These are phyloP conservation scores for Endoconidiophora laricicola DNA, from an alignment of 2,329 filamentous ascomycete genomes.

Conservation along the genomic window DNA sequence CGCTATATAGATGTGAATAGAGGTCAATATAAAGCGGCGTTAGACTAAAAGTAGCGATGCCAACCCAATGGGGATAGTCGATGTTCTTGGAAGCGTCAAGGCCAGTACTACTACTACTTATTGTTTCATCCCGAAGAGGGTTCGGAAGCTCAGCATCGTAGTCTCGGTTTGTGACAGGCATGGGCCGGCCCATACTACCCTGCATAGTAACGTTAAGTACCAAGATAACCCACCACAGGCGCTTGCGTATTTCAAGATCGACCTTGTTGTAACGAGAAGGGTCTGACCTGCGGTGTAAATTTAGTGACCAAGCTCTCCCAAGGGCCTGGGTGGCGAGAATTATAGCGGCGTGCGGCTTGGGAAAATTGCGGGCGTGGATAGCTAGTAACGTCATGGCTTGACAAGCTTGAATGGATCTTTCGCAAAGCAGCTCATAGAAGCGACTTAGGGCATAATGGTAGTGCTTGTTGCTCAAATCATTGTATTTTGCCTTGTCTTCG, in stretches of 20 bases:
- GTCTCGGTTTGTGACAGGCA: conserved; percentile 56
- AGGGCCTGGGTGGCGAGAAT: conserved; percentile 49
- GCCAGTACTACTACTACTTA: conserved; percentile 42
- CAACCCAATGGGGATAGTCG: conserved; percentile 47
- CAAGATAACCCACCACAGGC: conserved; percentile 60
- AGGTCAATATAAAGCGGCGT: conserved; percentile 54
- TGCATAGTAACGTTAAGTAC: conserved; percentile 50
- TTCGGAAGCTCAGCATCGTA: conserved; percentile 66
- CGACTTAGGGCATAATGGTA: conserved; percentile 60
- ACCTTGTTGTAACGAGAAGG: conserved; percentile 31
- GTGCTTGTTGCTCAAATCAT: conserved; percentile 55
- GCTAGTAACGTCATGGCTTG: conserved; percentile 61
- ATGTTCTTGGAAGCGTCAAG: conserved; percentile 29
- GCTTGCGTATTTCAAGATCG: conserved; percentile 59
- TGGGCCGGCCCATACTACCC: conserved; percentile 60
- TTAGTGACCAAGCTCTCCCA: conserved; percentile 54
- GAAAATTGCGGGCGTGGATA: conserved; percentile 57
- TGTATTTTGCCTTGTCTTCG: conserved; percentile 36
- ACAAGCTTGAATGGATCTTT: conserved; percentile 46
- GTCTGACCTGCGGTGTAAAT: conserved; percentile 48
- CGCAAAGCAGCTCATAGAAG: conserved; percentile 46
- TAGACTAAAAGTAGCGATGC: conserved; percentile 47
- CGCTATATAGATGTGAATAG: conserved; percentile 59
- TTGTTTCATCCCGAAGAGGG: conserved; percentile 51
- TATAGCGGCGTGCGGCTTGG: conserved; percentile 61